These are phyloP conservation scores for Porogramme epimiltina DNA, from an alignment of 1,284 basidiomycete species.

Conservation along the genomic window DNA sequence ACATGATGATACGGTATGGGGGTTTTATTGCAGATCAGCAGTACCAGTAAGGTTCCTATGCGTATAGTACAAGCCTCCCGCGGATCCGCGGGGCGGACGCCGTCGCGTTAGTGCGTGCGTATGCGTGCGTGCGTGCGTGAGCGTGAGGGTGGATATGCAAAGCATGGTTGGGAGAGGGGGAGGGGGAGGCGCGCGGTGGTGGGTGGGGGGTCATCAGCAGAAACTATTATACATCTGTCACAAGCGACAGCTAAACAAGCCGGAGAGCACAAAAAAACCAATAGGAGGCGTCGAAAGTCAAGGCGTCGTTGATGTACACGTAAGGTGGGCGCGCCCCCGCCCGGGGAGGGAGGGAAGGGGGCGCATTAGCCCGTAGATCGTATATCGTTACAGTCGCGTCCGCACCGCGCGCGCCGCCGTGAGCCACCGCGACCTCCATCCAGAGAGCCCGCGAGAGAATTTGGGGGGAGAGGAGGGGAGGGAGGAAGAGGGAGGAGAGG, in stretches of 20 bases:
- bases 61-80: no score
- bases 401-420: not conserved
- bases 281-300: not conserved
- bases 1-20: no score
- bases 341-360: not conserved
- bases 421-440: not conserved
- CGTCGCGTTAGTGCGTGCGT: not conserved
- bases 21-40: no score
- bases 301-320: no score
- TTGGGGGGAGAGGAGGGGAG: not conserved
- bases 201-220: no score
- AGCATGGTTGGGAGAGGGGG: not conserved
- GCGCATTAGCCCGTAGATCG: not conserved
- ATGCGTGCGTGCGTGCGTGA: not conserved
- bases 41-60: no score
- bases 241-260: no score
- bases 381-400: slow-evolving; percentile 18
- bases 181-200: not conserved
- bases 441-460: not conserved
- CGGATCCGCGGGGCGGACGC: no score
- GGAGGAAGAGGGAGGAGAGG: not conserved
- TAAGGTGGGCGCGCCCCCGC: no score
- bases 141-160: not conserved
- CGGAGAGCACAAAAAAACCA: not conserved
- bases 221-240: no score